Evolutionary conservation across 352 stramenopile genomes (phyloP), one percentile per base, ranked within the genome.

Genomic region (Phytophthora citricola): DNA sequence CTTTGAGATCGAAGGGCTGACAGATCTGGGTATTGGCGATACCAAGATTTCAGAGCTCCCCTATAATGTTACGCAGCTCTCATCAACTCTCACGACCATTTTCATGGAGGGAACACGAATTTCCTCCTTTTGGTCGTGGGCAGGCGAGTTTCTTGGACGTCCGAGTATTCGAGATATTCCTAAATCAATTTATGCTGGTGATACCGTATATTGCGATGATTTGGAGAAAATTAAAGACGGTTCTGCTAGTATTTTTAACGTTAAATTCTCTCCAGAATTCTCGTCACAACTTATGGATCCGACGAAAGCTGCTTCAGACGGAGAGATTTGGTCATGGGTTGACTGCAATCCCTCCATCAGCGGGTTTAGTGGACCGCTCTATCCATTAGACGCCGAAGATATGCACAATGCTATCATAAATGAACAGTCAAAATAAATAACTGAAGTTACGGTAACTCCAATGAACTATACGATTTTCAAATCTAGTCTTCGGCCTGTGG

Each of bases 401-500:
- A 27, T 12, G 14, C 11, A 52, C 29, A 62, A 62, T 34, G 43
- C 41, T 26, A 36, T 54, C 15, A 14, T 36, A 9, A 36, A 36
- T 36, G 8, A 36, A 10, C 11, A 31, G 27, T 31, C 27, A 8
- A 31, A 31, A 31, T 31, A 7, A 31, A 9, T 7, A 31, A 5
- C 27, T 31, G 6, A 31, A 31, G 3, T 31, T 31, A 9, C 27
- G 2, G 27, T 4, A 31, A 31, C 27, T 31, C 5, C 27, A 31
- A 31, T 31, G 5, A 31, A 31, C 17, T 1, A 20, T 20, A 34
- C 29, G 6, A 34, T 34, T 26, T 4, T 4, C 24, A 4, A 26
- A 24, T 54, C 46, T 63, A 67, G 2, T 71, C 29, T 34, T 36
- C 24, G n/a, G 29, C 44, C 43, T 88, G 75, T 3, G 77, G 78